Conservation (phyloP, 1,284 basidiomycete species). For the Cryptococcus sp. region DNA sequence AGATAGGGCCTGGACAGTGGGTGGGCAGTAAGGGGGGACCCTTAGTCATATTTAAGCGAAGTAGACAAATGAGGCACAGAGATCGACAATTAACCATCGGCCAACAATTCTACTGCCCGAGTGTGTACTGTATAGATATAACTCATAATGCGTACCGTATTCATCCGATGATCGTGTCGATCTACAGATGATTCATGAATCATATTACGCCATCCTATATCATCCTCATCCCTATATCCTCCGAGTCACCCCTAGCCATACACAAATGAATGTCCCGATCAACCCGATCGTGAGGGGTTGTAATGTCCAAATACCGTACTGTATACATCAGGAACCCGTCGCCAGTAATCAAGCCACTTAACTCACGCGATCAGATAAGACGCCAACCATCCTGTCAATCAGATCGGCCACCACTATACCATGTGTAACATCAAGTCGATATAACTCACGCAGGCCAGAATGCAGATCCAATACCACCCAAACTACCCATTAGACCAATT, state of each 20-base stretch:
- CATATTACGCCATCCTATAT: background rate
- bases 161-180: too few species aligned
- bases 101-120: too few species aligned
- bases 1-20: too few species aligned
- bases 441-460: background rate
- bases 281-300: background rate
- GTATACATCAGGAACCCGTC: conserved; percentile 1
- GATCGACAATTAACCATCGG: too few species aligned
- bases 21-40: too few species aligned
- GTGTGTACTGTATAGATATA: too few species aligned
- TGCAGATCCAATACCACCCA: background rate
- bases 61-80: too few species aligned
- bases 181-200: too few species aligned
- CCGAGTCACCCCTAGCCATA: background rate
- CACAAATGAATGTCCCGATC: background rate
- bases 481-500: background rate
- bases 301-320: background rate
- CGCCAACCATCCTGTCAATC: background rate
- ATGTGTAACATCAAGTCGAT: background rate
- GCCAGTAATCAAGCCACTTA: background rate
- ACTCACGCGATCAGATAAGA: background rate
- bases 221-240: conserved; percentile 3
- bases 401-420: too few species aligned
- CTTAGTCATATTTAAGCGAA: too few species aligned
- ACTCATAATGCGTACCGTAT: too few species aligned